phyloP scores from a whole-genome alignment of 1,284 basidiomycete species.

The Naganishia sp. region DNA sequence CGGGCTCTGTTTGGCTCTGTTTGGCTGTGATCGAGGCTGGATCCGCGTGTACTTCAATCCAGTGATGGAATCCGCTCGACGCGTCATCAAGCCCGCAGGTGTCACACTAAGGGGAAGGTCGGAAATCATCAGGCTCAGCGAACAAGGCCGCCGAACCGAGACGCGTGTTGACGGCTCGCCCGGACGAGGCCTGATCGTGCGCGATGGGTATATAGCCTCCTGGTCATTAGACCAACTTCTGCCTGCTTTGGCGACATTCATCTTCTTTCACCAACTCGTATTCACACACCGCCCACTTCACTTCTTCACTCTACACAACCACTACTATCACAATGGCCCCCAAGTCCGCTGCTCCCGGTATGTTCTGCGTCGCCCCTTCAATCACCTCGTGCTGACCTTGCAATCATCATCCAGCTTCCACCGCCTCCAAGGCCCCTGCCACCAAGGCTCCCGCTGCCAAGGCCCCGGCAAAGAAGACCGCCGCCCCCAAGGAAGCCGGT shows the following conservation, averaged over 20 bases:
- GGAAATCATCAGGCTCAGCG: neutral
- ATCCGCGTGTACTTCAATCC: neutral
- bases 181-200: neutral
- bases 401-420: slow-evolving; percentile 36
- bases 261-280: slow-evolving; percentile 18
- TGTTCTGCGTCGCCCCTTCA: slow-evolving; percentile 43
- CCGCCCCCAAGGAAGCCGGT: slow-evolving; percentile 59
- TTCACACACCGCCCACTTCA: too few relatives aligned
- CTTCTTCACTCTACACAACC: slow-evolving; percentile 35
- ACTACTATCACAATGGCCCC: slow-evolving; percentile 44
- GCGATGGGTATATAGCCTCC: slow-evolving; percentile 12
- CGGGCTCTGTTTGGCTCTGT: too few relatives aligned
- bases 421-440: slow-evolving; percentile 75
- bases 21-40: neutral
- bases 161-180: slow-evolving; percentile 11
- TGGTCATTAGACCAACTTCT: neutral
- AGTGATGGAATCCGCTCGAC: neutral
- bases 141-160: neutral
- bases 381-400: neutral
- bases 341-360: slow-evolving; percentile 54
- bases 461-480: slow-evolving; percentile 71
- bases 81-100: neutral
- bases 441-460: slow-evolving; percentile 67
- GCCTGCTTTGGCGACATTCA: slow-evolving; percentile 13
- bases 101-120: neutral